These are phyloP conservation scores for Suillus subaureus DNA, from an alignment of 768 basidiomycete genomes.

Conservation along the genomic window DNA sequence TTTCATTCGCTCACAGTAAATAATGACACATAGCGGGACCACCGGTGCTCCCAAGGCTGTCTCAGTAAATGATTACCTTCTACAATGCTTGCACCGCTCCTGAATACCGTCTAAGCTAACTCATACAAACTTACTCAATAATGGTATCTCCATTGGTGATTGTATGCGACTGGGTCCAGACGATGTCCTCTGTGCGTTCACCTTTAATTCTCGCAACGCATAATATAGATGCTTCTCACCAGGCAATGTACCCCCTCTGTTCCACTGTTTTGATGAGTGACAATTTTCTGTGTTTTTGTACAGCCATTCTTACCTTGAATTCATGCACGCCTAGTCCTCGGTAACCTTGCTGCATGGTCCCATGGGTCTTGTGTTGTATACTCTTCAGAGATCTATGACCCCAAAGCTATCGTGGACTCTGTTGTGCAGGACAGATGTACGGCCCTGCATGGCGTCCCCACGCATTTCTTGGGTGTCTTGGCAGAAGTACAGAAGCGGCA, in stretches of 20 bases:
- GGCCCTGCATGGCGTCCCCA: conserved; percentile 83
- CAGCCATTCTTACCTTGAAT: conserved; percentile 12
- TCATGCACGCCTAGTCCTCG: conserved; percentile 69
- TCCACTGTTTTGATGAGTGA: conserved; percentile 89
- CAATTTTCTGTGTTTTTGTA: conserved; percentile 9
- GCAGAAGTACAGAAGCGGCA: conserved; percentile 62
- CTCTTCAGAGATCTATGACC: conserved; percentile 65
- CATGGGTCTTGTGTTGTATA: conserved; percentile 78
- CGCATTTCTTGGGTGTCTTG: conserved; percentile 79
- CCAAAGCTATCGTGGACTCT: conserved; percentile 68
- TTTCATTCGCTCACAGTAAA: conserved; percentile 2
- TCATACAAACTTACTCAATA: conserved; percentile 79
- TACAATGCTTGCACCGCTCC: neutral
- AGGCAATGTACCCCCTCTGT: conserved; percentile 85
- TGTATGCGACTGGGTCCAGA: conserved; percentile 68
- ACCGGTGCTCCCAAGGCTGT: conserved; percentile 84
- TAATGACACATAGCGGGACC: conserved; percentile 58
- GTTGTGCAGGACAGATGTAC: conserved; percentile 72
- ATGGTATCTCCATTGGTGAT: conserved; percentile 67
- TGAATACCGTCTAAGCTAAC: conserved; percentile 53
- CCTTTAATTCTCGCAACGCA: neutral
- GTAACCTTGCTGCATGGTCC: conserved; percentile 78
- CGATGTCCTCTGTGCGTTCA: conserved; percentile 67
- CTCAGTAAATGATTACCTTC: conserved; percentile 51
- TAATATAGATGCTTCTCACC: conserved; percentile 9